Percentiles rank a stretch among this genome's conserved stretches.
Conservation (phyloP, 257 asterid genomes). For the Solanum paucissectum region DNA sequence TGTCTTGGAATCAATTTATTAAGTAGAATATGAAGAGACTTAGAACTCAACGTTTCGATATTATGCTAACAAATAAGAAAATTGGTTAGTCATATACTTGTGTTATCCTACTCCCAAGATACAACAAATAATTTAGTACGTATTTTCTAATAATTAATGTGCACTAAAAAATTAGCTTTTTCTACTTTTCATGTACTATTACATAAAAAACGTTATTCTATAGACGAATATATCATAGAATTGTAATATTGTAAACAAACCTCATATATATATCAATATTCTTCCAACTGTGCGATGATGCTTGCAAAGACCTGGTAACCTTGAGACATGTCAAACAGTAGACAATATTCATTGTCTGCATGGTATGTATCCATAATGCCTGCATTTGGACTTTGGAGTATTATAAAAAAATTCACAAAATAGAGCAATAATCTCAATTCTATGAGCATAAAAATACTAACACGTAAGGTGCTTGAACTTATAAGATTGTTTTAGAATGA, state of each 20-base stretch:
- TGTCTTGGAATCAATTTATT: neutral
- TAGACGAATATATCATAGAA: neutral
- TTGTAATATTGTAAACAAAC: neutral
- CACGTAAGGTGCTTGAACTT: no score
- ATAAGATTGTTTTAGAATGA: no score
- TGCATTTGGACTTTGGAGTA: conserved; percentile 19
- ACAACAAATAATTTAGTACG: no score
- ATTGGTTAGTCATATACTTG: no score
- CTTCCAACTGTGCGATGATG: conserved; percentile 71
- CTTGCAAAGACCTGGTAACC: conserved; percentile 75
- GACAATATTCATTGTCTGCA: conserved; percentile 91
- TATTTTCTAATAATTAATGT: no score
- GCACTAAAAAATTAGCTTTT: no score
- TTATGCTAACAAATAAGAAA: no score
- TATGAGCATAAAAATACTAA: no score
- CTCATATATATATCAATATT: conserved; percentile 5
- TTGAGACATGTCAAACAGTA: conserved; percentile 78
- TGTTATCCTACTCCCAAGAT: no score
- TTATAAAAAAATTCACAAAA: no score
- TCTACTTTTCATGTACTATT: neutral
- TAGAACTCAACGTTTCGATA: no score
- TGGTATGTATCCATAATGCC: conserved; percentile 96
- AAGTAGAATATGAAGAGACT: neutral
- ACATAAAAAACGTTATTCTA: neutral
- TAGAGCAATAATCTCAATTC: no score